phyloP scores from a whole-genome alignment of 257 asterid species.

The Solanum paucissectum region DNA sequence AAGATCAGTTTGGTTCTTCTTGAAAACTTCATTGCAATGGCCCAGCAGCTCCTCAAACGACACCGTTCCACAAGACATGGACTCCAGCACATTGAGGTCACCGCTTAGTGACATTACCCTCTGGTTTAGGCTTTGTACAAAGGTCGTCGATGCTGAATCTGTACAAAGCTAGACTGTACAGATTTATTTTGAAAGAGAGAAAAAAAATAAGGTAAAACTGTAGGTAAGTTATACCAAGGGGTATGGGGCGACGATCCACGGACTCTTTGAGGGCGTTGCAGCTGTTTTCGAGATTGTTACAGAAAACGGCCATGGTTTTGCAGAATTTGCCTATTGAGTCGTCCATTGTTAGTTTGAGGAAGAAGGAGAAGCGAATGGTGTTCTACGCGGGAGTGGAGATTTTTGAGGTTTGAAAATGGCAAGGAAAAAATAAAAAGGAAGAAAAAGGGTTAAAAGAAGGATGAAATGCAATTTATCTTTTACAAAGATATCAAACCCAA shows the following conservation, averaged over 20 bases:
- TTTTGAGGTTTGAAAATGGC: background rate
- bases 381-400: background rate
- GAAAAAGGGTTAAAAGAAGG: background rate
- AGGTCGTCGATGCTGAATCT: constrained; percentile 92
- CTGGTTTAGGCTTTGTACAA: constrained; percentile 58
- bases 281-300: constrained; percentile 70
- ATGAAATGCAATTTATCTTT: background rate
- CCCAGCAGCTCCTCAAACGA: constrained; percentile 95
- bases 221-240: constrained; percentile 44
- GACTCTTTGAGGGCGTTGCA: constrained; percentile 71
- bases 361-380: background rate
- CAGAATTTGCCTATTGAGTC: constrained; percentile 51
- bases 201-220: background rate
- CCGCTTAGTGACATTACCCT: constrained; percentile 38
- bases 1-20: constrained; percentile 49
- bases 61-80: constrained; percentile 78
- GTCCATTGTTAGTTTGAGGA: constrained; percentile 28
- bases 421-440: background rate
- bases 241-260: constrained; percentile 79
- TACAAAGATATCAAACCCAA: too few relatives aligned
- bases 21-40: constrained; percentile 73
- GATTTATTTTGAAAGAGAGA: background rate
- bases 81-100: constrained; percentile 79
- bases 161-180: background rate
- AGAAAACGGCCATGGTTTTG: constrained; percentile 53